Percentiles rank a stretch among this genome's conserved stretches.
Evolutionary conservation across 2,329 filamentous ascomycete genomes (phyloP).

Genomic region (Ceratocystis lukuohia): DNA sequence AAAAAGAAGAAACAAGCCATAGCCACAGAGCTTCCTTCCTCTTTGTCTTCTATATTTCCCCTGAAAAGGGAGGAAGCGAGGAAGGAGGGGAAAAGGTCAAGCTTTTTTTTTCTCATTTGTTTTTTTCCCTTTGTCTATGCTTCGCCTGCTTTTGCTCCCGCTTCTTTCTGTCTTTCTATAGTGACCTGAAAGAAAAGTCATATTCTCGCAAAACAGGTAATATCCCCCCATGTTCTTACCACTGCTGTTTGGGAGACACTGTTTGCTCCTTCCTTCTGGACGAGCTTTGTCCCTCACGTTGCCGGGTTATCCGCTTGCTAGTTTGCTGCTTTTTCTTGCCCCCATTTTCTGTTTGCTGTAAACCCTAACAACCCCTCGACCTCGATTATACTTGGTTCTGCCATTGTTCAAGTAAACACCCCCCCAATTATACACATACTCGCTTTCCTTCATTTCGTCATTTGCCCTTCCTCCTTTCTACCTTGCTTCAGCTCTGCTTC

Average conservation of each 20-base stretch:
- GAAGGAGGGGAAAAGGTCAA: background rate
- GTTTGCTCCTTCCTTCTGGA: background rate
- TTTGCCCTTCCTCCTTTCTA: background rate
- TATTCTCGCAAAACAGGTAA: too few species aligned
- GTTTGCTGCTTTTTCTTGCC: background rate
- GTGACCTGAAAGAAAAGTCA: too few species aligned
- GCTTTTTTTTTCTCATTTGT: background rate
- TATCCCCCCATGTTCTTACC: background rate
- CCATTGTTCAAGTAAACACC: background rate
- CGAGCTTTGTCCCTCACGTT: background rate
- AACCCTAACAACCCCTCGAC: too few species aligned
- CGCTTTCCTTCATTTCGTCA: background rate
- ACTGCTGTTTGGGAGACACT: background rate
- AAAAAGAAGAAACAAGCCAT: conserved; percentile 5
- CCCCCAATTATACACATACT: background rate
- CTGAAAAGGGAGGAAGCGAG: background rate
- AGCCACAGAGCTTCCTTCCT: background rate
- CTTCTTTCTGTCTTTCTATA: background rate
- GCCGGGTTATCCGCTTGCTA: background rate
- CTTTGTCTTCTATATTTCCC: background rate
- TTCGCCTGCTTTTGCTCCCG: background rate
- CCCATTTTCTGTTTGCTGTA: too few species aligned
- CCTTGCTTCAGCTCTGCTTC: background rate
- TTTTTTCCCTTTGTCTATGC: background rate
- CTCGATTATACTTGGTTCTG: background rate